A percentile compares a stretch with the other conserved stretches of the same genome.
Conservation (phyloP, 2,329 filamentous ascomycete genomes). For the Ophiobolus disseminans region DNA sequence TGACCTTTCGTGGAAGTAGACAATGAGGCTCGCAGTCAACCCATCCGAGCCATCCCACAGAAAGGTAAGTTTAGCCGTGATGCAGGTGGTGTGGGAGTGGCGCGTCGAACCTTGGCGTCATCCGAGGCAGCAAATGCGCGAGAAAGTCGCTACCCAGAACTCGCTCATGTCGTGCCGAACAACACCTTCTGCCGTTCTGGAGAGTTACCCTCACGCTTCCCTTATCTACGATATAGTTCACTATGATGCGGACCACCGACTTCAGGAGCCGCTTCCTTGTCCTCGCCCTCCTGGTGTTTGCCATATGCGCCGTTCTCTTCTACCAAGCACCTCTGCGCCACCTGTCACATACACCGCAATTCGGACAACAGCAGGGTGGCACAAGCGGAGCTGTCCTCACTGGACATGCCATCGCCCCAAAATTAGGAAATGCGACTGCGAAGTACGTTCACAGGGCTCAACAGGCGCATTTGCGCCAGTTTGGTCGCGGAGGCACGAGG, state of each 20-base stretch:
- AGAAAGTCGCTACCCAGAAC: not conserved
- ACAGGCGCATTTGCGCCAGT: slow-evolving; percentile 7
- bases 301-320: slow-evolving; percentile 64
- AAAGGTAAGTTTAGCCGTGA: too few species aligned
- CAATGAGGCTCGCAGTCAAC: not conserved
- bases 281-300: slow-evolving; percentile 61
- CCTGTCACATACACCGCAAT: slow-evolving; percentile 22
- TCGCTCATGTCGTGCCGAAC: too few species aligned
- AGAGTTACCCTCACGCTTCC: not conserved
- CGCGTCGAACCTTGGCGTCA: too few species aligned
- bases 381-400: slow-evolving; percentile 54
- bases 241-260: slow-evolving; percentile 40
- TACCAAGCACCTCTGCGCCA: slow-evolving; percentile 54
- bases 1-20: slow-evolving; percentile 5
- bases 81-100: too few species aligned
- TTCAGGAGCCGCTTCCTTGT: slow-evolving; percentile 48
- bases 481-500: slow-evolving; percentile 1
- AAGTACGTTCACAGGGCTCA: slow-evolving; percentile 57
- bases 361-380: slow-evolving; percentile 23
- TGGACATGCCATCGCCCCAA: slow-evolving; percentile 77
- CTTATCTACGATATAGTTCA: too few species aligned
- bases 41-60: too few species aligned
- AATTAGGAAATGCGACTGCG: slow-evolving; percentile 80
- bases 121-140: not conserved
- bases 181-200: slow-evolving; percentile 1